Base-by-base conservation (phyloP, 441 rosid genomes). In the Pelargonium cotyledonis region DNA sequence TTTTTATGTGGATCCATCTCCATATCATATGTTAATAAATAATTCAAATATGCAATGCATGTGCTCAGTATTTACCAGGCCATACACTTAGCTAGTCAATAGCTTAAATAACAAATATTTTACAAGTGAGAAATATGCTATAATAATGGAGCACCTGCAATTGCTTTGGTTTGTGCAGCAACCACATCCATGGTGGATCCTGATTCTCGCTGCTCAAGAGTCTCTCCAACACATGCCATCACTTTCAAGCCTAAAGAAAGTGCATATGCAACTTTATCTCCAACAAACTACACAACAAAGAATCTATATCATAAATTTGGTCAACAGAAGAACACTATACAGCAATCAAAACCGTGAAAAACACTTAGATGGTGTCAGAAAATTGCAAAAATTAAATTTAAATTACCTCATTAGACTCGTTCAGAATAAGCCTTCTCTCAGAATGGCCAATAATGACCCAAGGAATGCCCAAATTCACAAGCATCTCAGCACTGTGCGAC, bases 381-480 rank as follows among this genome's bases (percentile, higher is more conserved):
- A 55, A 6, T 16, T 15, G 61, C 10, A 55, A 7, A 55, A 15
- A 16, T 1, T 55, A 55, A 15, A 55, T 55, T 19, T 15, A 53
- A 38, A 57, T 63, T 71, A 83, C 89, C 85, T 86, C 88, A 31
- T 82, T 85, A 19, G 88, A 72, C 68, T 88, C 90, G 65, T 79
- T 80, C 40, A 86, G 72, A 65, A 88, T 60, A 70, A 70, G 84
- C 66, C 93, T 84, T 73, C 90, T 86, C 71, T 88, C 90, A 69
- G 93, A 88, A 79, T 88, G 93, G 64, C 90, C 93, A 73, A 88
- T 81, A 75, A 88, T 88, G 75, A 88, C 94, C 91, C 94, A 88
- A 23, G 88, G 86, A 73, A 88, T 79, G 46, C 69, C 72, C 83
- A 88, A 80, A 76, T 83, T 83, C 70, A 73, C 76, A 69, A 88